These are phyloP conservation scores for Chrysanthemum lavandulifolium DNA, from an alignment of 129 eudicot genomes.

Conservation along the genomic window DNA sequence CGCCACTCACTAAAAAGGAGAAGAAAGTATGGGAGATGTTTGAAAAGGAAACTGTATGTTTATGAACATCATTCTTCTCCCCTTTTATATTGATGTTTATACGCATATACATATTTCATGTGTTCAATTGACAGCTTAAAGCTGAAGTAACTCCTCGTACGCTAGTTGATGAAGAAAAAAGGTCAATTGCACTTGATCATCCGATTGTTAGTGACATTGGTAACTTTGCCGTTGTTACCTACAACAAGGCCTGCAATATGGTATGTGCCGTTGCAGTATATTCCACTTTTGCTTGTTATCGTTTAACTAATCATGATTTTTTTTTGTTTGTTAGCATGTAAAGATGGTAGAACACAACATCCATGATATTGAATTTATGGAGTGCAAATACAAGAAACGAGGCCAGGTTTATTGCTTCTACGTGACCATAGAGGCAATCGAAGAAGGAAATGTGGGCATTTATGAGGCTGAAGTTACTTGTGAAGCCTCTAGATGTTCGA, in stretches of 20 bases:
- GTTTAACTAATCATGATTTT: not conserved
- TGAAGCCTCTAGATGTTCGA: too few relatives aligned
- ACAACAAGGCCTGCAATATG: not conserved
- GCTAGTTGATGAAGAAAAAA: not conserved
- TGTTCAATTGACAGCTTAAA: not conserved
- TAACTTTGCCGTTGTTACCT: not conserved
- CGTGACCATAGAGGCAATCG: too few relatives aligned
- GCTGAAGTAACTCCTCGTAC: not conserved
- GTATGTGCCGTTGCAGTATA: not conserved
- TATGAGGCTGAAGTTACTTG: too few relatives aligned
- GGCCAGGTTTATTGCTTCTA: not conserved
- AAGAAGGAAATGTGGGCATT: too few relatives aligned
- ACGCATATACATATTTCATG: not conserved
- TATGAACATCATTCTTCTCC: not conserved
- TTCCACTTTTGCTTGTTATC: not conserved
- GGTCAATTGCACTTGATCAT: not conserved
- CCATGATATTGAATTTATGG: conserved; percentile 9
- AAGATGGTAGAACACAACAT: conserved; percentile 1
- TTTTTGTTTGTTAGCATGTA: conserved; percentile 2
- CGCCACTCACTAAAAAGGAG: not conserved
- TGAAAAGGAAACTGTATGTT: not conserved
- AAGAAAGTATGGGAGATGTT: not conserved
- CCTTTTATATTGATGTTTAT: not conserved
- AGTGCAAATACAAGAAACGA: not conserved
- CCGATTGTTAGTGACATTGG: not conserved